phyloP scores from a whole-genome alignment of 768 basidiomycete genomes.

The Punctularia strigosozonata region DNA sequence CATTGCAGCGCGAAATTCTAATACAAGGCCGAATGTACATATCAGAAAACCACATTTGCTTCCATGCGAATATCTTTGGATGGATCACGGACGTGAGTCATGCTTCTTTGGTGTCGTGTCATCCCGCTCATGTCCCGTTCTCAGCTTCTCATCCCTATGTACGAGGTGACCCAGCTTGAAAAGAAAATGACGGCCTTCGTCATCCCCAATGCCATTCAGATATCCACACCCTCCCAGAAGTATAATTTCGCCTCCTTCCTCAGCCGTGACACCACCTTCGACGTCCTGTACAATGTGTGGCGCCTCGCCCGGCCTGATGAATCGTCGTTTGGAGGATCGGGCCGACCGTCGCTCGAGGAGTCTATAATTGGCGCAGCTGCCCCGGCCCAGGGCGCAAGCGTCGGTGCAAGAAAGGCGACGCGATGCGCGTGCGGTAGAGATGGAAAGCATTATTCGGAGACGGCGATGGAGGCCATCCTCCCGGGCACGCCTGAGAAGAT shows the following conservation, averaged over 20 bases:
- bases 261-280: constrained; percentile 89
- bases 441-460: constrained; percentile 59
- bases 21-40: constrained; percentile 95
- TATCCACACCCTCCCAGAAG: constrained; percentile 72
- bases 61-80: constrained; percentile 98
- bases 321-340: constrained; percentile 10
- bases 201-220: constrained; percentile 91
- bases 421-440: constrained; percentile 64
- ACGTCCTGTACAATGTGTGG: constrained; percentile 96
- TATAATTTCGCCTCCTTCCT: constrained; percentile 97
- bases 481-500: constrained; percentile 93
- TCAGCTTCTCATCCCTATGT: constrained; percentile 79
- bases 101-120: not conserved
- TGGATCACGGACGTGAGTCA: constrained; percentile 91
- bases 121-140: not conserved
- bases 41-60: constrained; percentile 98
- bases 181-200: constrained; percentile 98
- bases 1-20: constrained; percentile 89
- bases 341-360: constrained; percentile 12
- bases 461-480: constrained; percentile 64
- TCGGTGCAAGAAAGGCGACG: constrained; percentile 39
- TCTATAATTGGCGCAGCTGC: constrained; percentile 7
- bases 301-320: constrained; percentile 73
- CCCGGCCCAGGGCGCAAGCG: constrained; percentile 1
- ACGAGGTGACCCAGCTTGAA: constrained; percentile 77